Evolutionary conservation across 1,139 yeast genomes (phyloP).

Genomic region (Candida pseudoviswanathii): DNA sequence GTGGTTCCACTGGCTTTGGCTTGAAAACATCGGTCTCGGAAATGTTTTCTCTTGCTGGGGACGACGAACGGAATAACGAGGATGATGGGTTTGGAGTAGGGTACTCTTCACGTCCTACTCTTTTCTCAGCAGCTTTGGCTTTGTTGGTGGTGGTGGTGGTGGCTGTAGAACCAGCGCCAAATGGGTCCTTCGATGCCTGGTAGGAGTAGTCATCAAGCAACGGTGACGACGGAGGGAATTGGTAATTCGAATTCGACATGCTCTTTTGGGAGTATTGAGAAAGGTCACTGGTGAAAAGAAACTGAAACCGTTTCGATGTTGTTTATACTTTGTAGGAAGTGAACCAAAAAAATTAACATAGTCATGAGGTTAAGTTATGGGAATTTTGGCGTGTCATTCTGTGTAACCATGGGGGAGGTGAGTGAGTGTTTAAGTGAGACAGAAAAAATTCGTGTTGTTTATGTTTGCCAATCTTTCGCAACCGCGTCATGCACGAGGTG

Average conservation of each 20-base stretch:
- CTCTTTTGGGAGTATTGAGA: background rate
- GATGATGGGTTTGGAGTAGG: slow-evolving; percentile 65
- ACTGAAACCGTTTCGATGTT: background rate
- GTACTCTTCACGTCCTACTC: slow-evolving; percentile 29
- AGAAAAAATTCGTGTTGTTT: slow-evolving; percentile 3
- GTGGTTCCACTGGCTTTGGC: background rate
- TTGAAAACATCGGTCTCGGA: background rate
- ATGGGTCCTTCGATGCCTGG: slow-evolving; percentile 23
- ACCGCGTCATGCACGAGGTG: background rate
- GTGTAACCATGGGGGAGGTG: background rate
- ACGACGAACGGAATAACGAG: slow-evolving; percentile 48
- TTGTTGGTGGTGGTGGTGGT: slow-evolving; percentile 3
- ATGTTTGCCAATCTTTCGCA: slow-evolving; percentile 3
- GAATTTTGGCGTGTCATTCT: background rate
- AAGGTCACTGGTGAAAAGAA: background rate
- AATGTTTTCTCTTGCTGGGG: slow-evolving; percentile 30
- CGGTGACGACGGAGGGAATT: slow-evolving; percentile 69
- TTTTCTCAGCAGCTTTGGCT: slow-evolving; percentile 4
- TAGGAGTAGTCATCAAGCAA: slow-evolving; percentile 30
- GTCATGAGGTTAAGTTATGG: background rate
- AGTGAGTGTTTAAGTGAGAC: background rate
- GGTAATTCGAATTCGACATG: slow-evolving; percentile 16
- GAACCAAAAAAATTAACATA: background rate
- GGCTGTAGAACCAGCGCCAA: slow-evolving; percentile 15
- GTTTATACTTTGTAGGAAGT: background rate